Conservation (phyloP, 495 filamentous ascomycete species). For the Tricharina praecox region DNA sequence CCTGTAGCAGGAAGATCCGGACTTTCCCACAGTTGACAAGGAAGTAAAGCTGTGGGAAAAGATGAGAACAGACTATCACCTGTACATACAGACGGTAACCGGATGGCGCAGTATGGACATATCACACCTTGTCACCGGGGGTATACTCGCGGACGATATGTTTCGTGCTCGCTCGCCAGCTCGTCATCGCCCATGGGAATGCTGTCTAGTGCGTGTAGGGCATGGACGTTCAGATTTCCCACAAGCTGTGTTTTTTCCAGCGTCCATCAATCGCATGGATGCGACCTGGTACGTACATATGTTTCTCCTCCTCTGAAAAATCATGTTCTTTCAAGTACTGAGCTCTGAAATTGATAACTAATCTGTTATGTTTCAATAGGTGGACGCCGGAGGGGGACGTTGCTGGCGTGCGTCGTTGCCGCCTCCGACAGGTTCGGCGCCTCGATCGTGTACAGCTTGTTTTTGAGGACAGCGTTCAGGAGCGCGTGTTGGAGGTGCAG, state of each 20-base stretch:
- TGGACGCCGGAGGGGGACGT: slow-evolving; percentile 92
- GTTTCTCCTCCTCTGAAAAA: slow-evolving; percentile 50
- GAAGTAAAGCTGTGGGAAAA: slow-evolving; percentile 73
- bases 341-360: no score
- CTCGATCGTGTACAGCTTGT: slow-evolving; percentile 67
- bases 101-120: slow-evolving; percentile 52
- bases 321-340: no score
- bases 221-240: slow-evolving; percentile 76
- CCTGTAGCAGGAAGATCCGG: slow-evolving; percentile 53
- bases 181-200: no score
- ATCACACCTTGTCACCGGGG: slow-evolving; percentile 59
- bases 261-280: no score
- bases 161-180: no score
- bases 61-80: no score
- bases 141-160: slow-evolving; percentile 88
- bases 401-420: slow-evolving; percentile 75
- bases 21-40: slow-evolving; percentile 44
- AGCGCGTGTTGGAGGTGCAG: slow-evolving; percentile 68
- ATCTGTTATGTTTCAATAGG: no score
- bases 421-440: slow-evolving; percentile 64
- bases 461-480: slow-evolving; percentile 70
- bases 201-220: no score
- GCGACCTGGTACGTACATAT: slow-evolving; percentile 83
- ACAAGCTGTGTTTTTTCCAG: no score
- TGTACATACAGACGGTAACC: slow-evolving; percentile 35